These are phyloP conservation scores for Hippophae tibetana DNA, from an alignment of 306 rosid genomes.

Conservation along the genomic window DNA sequence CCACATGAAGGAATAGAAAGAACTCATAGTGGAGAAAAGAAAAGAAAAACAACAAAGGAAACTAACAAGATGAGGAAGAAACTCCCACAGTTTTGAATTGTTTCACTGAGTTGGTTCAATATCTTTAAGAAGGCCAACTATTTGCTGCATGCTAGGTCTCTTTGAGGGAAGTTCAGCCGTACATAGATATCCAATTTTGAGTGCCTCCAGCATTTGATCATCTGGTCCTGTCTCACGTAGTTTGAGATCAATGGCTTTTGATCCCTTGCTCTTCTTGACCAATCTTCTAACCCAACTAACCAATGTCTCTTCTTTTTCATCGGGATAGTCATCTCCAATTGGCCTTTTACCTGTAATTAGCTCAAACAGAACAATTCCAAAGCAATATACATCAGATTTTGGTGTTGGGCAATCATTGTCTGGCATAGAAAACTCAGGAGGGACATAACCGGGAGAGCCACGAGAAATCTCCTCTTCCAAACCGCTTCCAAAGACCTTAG, in stretches of 20 bases:
- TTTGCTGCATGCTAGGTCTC: slow-evolving; percentile 95
- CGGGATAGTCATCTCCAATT: slow-evolving; percentile 69
- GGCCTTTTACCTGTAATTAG: slow-evolving; percentile 83
- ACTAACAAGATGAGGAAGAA: slow-evolving; percentile 12
- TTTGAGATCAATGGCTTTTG: slow-evolving; percentile 68
- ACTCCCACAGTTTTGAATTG: slow-evolving; percentile 7
- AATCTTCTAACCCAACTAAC: slow-evolving; percentile 84
- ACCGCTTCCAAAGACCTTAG: slow-evolving; percentile 72
- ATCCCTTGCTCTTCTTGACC: slow-evolving; percentile 58
- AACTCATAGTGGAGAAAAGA: slow-evolving; percentile 1
- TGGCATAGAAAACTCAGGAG: slow-evolving; percentile 66
- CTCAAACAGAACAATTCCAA: slow-evolving; percentile 83
- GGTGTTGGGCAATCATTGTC: slow-evolving; percentile 64
- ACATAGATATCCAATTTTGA: slow-evolving; percentile 89
- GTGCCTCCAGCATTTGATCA: slow-evolving; percentile 81
- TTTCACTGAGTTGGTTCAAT: slow-evolving; percentile 50
- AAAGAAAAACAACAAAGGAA: slow-evolving; percentile 4
- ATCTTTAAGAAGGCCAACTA: slow-evolving; percentile 94
- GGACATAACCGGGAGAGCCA: slow-evolving; percentile 71
- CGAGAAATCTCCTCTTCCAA: slow-evolving; percentile 70
- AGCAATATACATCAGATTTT: slow-evolving; percentile 92
- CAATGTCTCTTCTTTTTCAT: slow-evolving; percentile 64
- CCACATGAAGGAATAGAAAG: slow-evolving; percentile 27
- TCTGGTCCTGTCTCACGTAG: slow-evolving; percentile 50
- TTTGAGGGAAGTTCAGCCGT: slow-evolving; percentile 91